Evolutionary conservation across 208 protist species (phyloP), one percentile per base, ranked within the genome.

Genomic region (Phytomonas sp.): DNA sequence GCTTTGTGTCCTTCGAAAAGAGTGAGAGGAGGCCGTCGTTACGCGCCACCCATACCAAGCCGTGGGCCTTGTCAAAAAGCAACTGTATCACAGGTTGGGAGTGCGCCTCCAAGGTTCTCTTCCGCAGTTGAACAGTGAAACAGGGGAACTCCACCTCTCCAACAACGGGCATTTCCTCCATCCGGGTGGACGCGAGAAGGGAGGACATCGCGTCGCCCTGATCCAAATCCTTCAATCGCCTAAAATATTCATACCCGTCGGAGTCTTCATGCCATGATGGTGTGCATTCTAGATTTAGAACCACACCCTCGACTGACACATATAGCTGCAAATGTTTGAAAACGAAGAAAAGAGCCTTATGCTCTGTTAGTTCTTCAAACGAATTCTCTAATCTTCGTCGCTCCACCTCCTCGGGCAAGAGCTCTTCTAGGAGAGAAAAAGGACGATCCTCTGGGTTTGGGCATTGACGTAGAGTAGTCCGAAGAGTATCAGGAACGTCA

Each of bases 311-410:
- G 20, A 96, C 82, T 32, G 79, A 80, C 8, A 96, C 72, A 70
- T 88, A 96, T 73, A 96, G 72, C 62, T 92, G 81, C 40, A 96
- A 73, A 31, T 77, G 66, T 53, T 88, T 66, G 36, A 93, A 87
- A 2, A 75, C 87, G 67, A 81, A 91, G 77, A 81, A 96, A 26
- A 94, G 81, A 8, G 91, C 91, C 70, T 83, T 85, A 29, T 94
- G 81, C 37, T 91, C 81, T 4, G 80, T 90, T 31, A 96, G 71
- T 32, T 76, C 64, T 63, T 92, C 74, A 68, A 96, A 96, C 30
- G 78, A 70, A 67, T 96, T 96, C 64, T 91, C 88, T 46, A 96
- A 77, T 53, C 70, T 32, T 7, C 88, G 86, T 28, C 65, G 67
- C 13, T 82, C 78, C 61, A 91, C 67, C 72, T 92, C 87, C 62